These are phyloP conservation scores for Fonsecaea pugnacius DNA, from an alignment of 2,329 filamentous ascomycete genomes.

Conservation along the genomic window DNA sequence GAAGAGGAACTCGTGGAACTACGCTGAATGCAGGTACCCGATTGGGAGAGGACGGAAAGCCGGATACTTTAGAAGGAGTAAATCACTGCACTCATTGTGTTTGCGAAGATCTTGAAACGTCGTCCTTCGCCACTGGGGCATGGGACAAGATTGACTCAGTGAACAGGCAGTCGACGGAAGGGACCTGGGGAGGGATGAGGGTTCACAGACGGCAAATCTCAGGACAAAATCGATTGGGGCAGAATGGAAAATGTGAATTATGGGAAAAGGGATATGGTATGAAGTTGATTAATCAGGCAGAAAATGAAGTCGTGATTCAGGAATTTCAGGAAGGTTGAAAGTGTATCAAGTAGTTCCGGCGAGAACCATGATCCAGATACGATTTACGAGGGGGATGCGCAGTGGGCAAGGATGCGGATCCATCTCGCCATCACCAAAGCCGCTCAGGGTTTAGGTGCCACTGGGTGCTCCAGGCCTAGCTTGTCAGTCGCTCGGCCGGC, in stretches of 20 bases:
- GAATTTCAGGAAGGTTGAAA: conserved; percentile 21
- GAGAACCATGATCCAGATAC: conserved; percentile 11
- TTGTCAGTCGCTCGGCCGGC: neutral
- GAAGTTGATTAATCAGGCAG: conserved; percentile 13
- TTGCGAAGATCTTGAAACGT: neutral
- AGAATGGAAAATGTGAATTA: conserved; percentile 1
- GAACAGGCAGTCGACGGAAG: neutral
- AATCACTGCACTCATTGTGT: conserved; percentile 25
- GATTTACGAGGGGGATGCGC: conserved; percentile 14
- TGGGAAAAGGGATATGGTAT: neutral
- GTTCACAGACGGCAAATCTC: neutral
- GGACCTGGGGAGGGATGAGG: neutral
- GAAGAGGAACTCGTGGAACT: conserved; percentile 9
- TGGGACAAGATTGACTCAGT: neutral
- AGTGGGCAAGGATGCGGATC: neutral
- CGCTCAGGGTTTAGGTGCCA: neutral
- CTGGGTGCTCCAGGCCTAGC: conserved; percentile 1
- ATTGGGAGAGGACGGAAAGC: neutral
- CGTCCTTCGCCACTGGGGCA: conserved; percentile 3
- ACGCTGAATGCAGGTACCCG: conserved; percentile 13
- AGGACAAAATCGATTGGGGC: neutral
- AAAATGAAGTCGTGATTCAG: conserved; percentile 1
- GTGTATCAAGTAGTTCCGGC: conserved; percentile 19
- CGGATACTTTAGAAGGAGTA: conserved; percentile 18
- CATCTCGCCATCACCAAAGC: neutral